Evolutionary conservation across 2,329 filamentous ascomycete species (phyloP).

Genomic region (Xylariaceae sp.): DNA sequence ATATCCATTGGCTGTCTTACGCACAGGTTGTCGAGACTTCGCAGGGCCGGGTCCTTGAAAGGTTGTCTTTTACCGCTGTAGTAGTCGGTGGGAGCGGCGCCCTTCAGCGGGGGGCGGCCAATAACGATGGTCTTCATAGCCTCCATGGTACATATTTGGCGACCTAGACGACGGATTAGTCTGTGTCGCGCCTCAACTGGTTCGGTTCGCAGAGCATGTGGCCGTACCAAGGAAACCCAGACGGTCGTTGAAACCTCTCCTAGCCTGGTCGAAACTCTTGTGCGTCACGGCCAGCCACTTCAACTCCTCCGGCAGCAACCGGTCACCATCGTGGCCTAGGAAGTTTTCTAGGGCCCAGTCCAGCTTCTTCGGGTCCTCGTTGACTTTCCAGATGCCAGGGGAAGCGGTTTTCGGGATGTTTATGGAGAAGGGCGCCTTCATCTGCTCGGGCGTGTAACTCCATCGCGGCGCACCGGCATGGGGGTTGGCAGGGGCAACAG

Average conservation of each 20-base stretch:
- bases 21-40: conserved; percentile 68
- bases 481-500: neutral
- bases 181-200: conserved; percentile 2
- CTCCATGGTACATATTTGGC: conserved; percentile 28
- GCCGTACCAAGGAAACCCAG: conserved; percentile 77
- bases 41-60: conserved; percentile 65
- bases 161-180: conserved; percentile 22
- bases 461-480: conserved; percentile 51
- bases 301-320: conserved; percentile 77
- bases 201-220: conserved; percentile 3
- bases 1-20: conserved; percentile 54
- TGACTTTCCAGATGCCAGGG: conserved; percentile 59
- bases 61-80: conserved; percentile 56
- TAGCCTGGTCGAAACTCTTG: conserved; percentile 95
- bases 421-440: conserved; percentile 65
- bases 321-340: conserved; percentile 66
- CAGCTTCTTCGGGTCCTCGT: conserved; percentile 66
- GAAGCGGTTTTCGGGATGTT: conserved; percentile 49
- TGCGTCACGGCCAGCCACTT: conserved; percentile 98
- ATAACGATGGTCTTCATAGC: conserved; percentile 58
- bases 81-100: conserved; percentile 28
- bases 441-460: conserved; percentile 62
- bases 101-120: conserved; percentile 36
- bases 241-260: conserved; percentile 89
- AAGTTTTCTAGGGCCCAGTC: conserved; percentile 74